Conservation (phyloP, 2,329 filamentous ascomycete species). For the Trichoderma asperellum region DNA sequence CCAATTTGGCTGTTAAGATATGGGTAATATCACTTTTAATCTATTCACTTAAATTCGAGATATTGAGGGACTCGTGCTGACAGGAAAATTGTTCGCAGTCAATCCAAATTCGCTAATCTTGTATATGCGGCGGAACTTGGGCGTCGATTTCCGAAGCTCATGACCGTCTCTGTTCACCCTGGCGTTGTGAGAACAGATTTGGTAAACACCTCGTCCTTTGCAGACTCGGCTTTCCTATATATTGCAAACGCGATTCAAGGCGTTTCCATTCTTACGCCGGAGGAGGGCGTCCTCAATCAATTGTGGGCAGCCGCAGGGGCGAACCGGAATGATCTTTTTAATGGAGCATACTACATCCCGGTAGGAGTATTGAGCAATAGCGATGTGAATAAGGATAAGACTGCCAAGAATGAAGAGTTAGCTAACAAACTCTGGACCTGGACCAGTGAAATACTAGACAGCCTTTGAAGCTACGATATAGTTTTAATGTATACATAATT, state of each 20-base stretch:
- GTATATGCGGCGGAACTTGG: constrained; percentile 39
- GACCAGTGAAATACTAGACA: background rate
- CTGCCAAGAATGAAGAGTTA: background rate
- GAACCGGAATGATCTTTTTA: background rate
- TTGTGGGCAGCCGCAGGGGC: constrained; percentile 1
- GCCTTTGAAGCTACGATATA: background rate
- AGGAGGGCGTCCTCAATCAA: constrained; percentile 4
- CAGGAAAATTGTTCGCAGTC: constrained; percentile 32
- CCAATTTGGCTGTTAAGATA: constrained; percentile 30
- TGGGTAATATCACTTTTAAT: constrained; percentile 20
- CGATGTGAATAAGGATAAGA: background rate
- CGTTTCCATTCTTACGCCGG: background rate
- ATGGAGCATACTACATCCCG: background rate
- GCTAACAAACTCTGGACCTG: background rate
- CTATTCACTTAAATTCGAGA: background rate
- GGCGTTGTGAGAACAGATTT: constrained; percentile 39
- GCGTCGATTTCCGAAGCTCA: constrained; percentile 34
- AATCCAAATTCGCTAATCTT: constrained; percentile 41
- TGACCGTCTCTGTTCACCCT: constrained; percentile 37
- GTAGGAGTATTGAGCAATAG: background rate
- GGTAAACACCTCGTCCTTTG: constrained; percentile 21
- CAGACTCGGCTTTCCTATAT: background rate
- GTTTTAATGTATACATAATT: background rate
- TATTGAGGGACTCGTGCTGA: background rate
- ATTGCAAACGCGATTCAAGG: background rate